Percentiles rank a stretch among this genome's conserved stretches.
phyloP scores from a whole-genome alignment of 345 rosid species.

The Kernera saxatilis region DNA sequence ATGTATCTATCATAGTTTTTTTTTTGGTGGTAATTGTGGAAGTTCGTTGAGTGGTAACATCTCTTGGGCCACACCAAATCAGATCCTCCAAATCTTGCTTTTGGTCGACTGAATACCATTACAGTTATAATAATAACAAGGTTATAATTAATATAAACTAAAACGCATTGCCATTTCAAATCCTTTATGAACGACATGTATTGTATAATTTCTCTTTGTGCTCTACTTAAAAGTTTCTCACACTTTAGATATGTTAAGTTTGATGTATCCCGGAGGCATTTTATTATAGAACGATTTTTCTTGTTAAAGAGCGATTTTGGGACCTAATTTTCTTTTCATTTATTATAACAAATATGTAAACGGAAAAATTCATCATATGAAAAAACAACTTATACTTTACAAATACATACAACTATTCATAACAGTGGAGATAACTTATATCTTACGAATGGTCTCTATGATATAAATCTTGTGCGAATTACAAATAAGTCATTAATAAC shows the following conservation, averaged over 20 bases:
- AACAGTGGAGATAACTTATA: too few species aligned
- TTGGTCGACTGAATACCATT: conserved; percentile 20
- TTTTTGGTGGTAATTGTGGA: conserved; percentile 5
- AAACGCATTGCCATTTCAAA: background rate
- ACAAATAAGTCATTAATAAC: background rate
- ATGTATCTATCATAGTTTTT: conserved; percentile 1
- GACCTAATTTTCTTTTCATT: background rate
- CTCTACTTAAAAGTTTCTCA: background rate
- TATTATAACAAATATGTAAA: background rate
- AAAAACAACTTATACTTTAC: background rate
- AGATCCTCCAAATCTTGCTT: conserved; percentile 33
- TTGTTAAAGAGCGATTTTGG: background rate
- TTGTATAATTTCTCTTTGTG: background rate
- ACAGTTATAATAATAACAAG: background rate
- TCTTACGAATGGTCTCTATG: too few species aligned
- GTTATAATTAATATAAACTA: background rate
- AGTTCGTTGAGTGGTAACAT: conserved; percentile 23
- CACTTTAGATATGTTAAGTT: background rate
- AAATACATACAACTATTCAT: background rate
- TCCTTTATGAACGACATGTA: background rate
- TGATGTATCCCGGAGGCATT: background rate
- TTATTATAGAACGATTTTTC: background rate
- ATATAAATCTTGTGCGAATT: background rate
- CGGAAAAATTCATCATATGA: background rate
- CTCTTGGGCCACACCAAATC: conserved; percentile 32